Evolutionary conservation across 2,329 filamentous ascomycete genomes (phyloP).

Genomic region (Alternaria viburni): DNA sequence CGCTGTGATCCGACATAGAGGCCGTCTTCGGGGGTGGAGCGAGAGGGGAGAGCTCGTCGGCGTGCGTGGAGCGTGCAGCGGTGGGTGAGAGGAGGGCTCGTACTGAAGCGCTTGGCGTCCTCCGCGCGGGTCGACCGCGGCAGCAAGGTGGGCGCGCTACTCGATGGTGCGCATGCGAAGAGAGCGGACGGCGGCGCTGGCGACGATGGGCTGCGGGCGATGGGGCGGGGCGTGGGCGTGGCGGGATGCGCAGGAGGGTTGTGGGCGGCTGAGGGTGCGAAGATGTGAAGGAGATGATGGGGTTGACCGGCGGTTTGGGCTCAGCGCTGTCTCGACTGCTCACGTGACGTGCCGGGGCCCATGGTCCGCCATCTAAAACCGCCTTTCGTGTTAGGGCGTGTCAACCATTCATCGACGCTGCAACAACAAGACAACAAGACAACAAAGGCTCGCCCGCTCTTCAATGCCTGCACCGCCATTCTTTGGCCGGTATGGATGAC

Average conservation of each 20-base stretch:
- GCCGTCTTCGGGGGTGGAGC: slow-evolving; percentile 9
- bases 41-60: slow-evolving; percentile 14
- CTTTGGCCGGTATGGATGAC: slow-evolving; percentile 37
- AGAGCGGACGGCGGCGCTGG: slow-evolving; percentile 9
- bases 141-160: slow-evolving; percentile 31
- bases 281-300: slow-evolving; percentile 20
- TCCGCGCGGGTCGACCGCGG: slow-evolving; percentile 40
- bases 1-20: slow-evolving; percentile 45
- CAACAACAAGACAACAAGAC: not conserved
- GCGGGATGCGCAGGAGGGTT: slow-evolving; percentile 13
- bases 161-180: slow-evolving; percentile 42
- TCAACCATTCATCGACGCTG: slow-evolving; percentile 1
- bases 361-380: slow-evolving; percentile 7
- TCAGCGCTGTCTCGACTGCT: slow-evolving; percentile 15
- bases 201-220: slow-evolving; percentile 4
- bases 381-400: slow-evolving; percentile 10
- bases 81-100: slow-evolving; percentile 30
- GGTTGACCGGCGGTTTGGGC: slow-evolving; percentile 19
- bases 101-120: slow-evolving; percentile 35
- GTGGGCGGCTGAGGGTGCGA: slow-evolving; percentile 20
- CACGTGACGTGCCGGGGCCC: slow-evolving; percentile 13
- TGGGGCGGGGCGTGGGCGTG: not conserved
- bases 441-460: no score
- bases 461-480: no score
- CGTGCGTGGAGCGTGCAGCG: slow-evolving; percentile 22